Evolutionary conservation across 306 rosid genomes (phyloP), one percentile per base, ranked within the genome.

Genomic region (Canavalia gladiata): DNA sequence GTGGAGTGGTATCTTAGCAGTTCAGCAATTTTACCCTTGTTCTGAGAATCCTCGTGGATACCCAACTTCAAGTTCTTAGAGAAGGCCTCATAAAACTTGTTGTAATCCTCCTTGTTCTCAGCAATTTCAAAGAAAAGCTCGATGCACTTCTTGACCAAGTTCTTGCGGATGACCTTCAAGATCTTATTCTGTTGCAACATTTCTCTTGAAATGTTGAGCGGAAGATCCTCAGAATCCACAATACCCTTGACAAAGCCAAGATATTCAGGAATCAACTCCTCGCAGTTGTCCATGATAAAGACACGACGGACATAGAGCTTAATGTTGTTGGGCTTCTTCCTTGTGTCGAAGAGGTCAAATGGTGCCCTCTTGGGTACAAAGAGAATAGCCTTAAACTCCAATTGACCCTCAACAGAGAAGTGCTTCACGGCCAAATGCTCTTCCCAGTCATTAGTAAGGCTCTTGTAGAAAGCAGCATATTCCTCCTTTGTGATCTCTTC

Each of bases 301-400:
- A 93, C 97, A 37, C 97, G 87, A 1, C 97, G 96, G 0, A 93
- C 97, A 83, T 93, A 93, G 1, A 93, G 90, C 90, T 93, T 93
- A 72, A 93, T 93, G 84, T 93, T 93, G 85, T 93, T 93, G 2
- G 97, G 97, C 87, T 93, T 93, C 89, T 93, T 93, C 92, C 68
- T 91, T 13, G 97, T 89, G 86, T 93, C 97, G 6, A 93, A 93
- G 58, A 93, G 96, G 64, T 93, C 97, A 42, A 93, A 93, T 5
- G 97, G 97, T 7, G 97, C 97, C 82, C 96, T 87, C 94, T 93
- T 93, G 7, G 97, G 97, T 8, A 91, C 91, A 86, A 90, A 93
- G 55, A 93, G 90, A n/a, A 93, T 35, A 18, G 97, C 97, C 91
- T 93, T 93, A 31, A 93, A 93, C 86, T 93, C 97, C 29, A 93